Conservation (phyloP, 305 asterid species). For the Solanum hybrid region DNA sequence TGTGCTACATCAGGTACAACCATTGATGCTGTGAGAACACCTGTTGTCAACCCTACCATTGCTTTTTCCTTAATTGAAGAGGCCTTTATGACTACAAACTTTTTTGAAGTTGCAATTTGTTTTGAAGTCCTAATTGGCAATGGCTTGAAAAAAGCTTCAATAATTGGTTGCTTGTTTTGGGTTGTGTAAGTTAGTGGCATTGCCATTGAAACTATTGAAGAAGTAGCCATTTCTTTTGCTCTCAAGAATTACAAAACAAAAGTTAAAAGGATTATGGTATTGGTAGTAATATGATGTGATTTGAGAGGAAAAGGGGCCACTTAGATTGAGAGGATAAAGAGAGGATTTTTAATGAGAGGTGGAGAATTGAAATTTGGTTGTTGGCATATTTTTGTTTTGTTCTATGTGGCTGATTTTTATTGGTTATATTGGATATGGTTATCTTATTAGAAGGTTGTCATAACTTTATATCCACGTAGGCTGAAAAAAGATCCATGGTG, state of each 20-base stretch:
- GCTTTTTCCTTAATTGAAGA: conserved; percentile 59
- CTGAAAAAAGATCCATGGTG: background rate
- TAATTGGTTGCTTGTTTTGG: conserved; percentile 30
- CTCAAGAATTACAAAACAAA: background rate
- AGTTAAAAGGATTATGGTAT: background rate
- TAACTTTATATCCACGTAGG: background rate
- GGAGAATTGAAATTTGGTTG: conserved; percentile 26
- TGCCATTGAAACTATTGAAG: conserved; percentile 55
- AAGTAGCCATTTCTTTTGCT: conserved; percentile 45
- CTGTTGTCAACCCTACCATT: conserved; percentile 52
- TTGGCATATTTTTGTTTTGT: conserved; percentile 6
- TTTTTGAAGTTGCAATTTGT: conserved; percentile 15
- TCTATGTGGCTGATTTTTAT: conserved; percentile 44
- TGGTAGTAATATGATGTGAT: conserved; percentile 9
- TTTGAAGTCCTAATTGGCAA: conserved; percentile 32
- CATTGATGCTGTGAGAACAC: conserved; percentile 59
- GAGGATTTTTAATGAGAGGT: conserved; percentile 34
- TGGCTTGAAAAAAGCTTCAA: conserved; percentile 41
- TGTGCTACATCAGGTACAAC: conserved; percentile 58
- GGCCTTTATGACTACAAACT: conserved; percentile 37
- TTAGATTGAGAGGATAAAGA: conserved; percentile 14
- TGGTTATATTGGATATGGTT: conserved; percentile 48
- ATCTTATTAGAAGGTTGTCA: conserved; percentile 22
- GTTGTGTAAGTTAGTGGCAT: conserved; percentile 38
- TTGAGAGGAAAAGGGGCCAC: background rate